Conservation (phyloP, 164 flowering plant genomes). For the grape (Vitis vinifera) region DNA sequence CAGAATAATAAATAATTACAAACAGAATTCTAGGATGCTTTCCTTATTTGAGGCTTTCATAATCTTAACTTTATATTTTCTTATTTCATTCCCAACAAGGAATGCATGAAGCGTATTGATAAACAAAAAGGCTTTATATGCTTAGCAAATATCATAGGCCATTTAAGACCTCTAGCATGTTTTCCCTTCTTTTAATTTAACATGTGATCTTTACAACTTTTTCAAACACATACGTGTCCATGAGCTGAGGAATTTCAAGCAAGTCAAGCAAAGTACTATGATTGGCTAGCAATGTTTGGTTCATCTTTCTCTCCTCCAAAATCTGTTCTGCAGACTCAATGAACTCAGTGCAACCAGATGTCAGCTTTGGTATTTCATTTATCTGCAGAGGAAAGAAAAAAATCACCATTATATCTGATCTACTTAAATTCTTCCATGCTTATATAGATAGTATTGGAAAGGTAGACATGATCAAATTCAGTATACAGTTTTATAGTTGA, state of each 20-base stretch:
- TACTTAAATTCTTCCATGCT: too few relatives aligned
- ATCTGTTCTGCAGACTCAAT: slow-evolving; percentile 89
- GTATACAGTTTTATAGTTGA: too few relatives aligned
- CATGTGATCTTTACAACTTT: not conserved
- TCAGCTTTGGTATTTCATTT: slow-evolving; percentile 83
- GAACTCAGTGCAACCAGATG: slow-evolving; percentile 92
- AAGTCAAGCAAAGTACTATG: slow-evolving; percentile 97
- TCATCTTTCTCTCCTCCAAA: slow-evolving; percentile 90
- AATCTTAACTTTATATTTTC: not conserved
- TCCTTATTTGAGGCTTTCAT: not conserved
- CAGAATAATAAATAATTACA: not conserved
- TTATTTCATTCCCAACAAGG: not conserved
- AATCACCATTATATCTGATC: not conserved
- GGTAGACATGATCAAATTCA: too few relatives aligned
- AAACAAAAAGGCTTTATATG: not conserved
- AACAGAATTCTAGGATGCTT: not conserved
- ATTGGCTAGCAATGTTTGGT: slow-evolving; percentile 79
- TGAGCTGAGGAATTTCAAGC: slow-evolving; percentile 99
- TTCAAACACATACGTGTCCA: slow-evolving; percentile 90
- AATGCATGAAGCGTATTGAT: not conserved
- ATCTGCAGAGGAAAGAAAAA: slow-evolving; percentile 50
- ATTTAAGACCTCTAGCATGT: not conserved
- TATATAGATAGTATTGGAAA: too few relatives aligned
- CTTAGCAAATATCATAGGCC: not conserved
- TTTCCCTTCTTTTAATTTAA: not conserved